Percentiles rank a stretch among this genome's conserved stretches.
These are phyloP conservation scores for Vicia villosa DNA, from an alignment of 306 rosid species.

Conservation along the genomic window DNA sequence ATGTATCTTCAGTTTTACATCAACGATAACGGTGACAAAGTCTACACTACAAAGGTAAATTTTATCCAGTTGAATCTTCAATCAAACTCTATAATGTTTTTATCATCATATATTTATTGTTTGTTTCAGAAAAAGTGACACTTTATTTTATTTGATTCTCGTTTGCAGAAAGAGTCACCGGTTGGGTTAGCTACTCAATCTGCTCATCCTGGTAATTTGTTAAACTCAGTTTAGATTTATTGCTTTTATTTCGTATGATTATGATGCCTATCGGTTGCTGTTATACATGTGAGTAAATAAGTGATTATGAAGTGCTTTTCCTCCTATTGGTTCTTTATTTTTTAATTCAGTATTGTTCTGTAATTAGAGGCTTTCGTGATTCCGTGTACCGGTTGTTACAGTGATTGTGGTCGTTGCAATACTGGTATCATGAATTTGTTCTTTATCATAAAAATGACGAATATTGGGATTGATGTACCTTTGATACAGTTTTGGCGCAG, in stretches of 20 bases:
- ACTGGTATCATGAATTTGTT: too few species aligned
- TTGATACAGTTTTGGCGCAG: too few species aligned
- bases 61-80: neutral
- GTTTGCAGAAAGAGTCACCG: conserved; percentile 81
- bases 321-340: neutral
- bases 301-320: neutral
- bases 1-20: conserved; percentile 86
- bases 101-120: neutral
- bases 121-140: neutral
- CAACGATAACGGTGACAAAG: conserved; percentile 78
- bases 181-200: conserved; percentile 69
- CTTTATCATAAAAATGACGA: too few species aligned
- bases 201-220: conserved; percentile 80
- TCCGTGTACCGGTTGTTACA: too few species aligned
- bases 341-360: neutral
- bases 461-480: too few species aligned
- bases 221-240: neutral
- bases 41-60: conserved; percentile 51
- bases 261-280: neutral
- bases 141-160: conserved; percentile 10
- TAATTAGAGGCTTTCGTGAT: too few species aligned
- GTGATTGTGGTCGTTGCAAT: too few species aligned
- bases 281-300: neutral
- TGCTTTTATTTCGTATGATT: neutral
- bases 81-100: neutral